Evolutionary conservation across 2,329 filamentous ascomycete genomes (phyloP).

Genomic region (Fusarium sororula): DNA sequence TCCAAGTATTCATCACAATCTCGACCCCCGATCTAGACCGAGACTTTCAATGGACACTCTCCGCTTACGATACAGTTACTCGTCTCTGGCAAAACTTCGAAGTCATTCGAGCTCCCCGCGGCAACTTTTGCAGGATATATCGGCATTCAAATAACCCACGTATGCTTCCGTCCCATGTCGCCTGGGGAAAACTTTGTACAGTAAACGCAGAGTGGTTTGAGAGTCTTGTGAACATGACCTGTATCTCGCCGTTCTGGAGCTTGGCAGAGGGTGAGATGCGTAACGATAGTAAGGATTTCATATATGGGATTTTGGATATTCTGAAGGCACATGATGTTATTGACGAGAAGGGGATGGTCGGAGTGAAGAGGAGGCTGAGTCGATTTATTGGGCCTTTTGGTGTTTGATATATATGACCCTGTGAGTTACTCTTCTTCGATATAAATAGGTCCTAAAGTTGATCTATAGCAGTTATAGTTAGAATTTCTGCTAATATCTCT

Average conservation of each 20-base stretch:
- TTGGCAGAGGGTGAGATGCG: background rate
- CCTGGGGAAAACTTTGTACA: background rate
- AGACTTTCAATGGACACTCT: background rate
- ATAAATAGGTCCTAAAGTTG: background rate
- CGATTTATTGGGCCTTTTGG: background rate
- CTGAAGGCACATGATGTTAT: background rate
- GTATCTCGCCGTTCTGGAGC: background rate
- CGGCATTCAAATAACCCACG: background rate
- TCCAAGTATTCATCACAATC: background rate
- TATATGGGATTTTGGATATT: background rate
- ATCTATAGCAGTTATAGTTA: constrained; percentile 20
- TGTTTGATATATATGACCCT: background rate
- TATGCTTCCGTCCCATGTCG: background rate
- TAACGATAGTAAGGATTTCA: background rate
- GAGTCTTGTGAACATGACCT: background rate
- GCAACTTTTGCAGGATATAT: background rate
- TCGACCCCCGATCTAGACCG: background rate
- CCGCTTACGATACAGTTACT: background rate
- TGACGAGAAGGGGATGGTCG: background rate
- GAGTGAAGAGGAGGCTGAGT: background rate
- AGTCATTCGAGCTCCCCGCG: background rate
- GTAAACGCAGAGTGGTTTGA: background rate
- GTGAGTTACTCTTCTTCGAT: background rate
- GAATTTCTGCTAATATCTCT: rapidly evolving
- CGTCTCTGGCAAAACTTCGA: background rate